Base-by-base conservation (phyloP, 495 filamentous ascomycete genomes). In the Letharia lupina region DNA sequence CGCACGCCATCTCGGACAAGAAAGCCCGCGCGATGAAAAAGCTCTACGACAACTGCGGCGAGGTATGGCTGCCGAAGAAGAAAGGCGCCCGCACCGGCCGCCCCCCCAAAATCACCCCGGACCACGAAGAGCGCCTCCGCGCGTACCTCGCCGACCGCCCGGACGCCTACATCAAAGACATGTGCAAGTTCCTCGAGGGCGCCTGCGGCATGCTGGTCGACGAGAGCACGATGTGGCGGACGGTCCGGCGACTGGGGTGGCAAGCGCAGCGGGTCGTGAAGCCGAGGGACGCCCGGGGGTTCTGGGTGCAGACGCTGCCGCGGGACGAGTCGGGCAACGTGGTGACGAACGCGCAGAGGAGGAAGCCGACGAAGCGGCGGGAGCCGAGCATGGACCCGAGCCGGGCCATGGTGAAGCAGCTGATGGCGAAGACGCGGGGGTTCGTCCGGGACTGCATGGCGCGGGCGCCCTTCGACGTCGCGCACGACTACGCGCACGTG, bases 401-500 rank as follows among this genome's bases (percentile, higher is more conserved):
- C 20, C 28, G 42, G 31, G 35, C 47, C 18, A 44, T 33, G 20
- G 39, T 8, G 37, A 48, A 39, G 58, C 65, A 44, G 16, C 54
- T 72, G 12, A 15, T 72, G 15, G 63, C 48, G 3, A 58, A 57
- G 35, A 70, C 68, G 13, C 65, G 54, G 33, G 69, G 73, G 60
- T 89, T 87, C 71, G 85, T 90, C 37, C 77, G 81, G 67, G 70
- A 77, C 15, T 92, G 88, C 81, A 96, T 96, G 92, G 31, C 54
- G 16, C 78, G 84, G 48, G 50, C 57, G 8, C 56, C 31, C 2
- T 90, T 90, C 76, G 94, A 97, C 76, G 83, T 84, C 31, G 93
- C 90, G 9, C 94, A 97, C 78, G 88, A 95, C 78, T 91, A 86
- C 77, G 75, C 79, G 48, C 93, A 98, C 75, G 88, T 97, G 65